These are phyloP conservation scores for Berberis vulgaris DNA, from an alignment of 164 flowering plant species.

Conservation along the genomic window DNA sequence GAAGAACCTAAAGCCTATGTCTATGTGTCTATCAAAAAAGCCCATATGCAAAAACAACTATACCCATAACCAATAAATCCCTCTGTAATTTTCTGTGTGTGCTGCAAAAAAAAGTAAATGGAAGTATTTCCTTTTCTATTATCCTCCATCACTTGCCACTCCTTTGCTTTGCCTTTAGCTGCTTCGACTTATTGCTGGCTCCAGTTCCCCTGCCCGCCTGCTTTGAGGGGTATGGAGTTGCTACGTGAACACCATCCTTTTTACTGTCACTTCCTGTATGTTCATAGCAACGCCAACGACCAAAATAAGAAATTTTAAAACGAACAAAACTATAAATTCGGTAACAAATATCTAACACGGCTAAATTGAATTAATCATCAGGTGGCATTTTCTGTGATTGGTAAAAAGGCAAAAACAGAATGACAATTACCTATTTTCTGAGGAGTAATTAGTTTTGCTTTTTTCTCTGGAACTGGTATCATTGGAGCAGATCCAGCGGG, in stretches of 20 bases:
- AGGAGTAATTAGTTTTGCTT: constrained; percentile 60
- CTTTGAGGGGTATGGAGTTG: constrained; percentile 67
- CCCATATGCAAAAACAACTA: too few relatives aligned
- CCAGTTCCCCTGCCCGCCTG: constrained; percentile 41
- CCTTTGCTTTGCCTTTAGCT: constrained; percentile 7
- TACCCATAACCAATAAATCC: too few relatives aligned
- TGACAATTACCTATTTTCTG: constrained; percentile 43
- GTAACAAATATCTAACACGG: not conserved
- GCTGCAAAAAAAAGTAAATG: too few relatives aligned
- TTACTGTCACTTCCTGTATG: constrained; percentile 38
- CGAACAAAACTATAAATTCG: not conserved
- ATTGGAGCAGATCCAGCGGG: constrained; percentile 33
- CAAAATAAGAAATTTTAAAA: not conserved
- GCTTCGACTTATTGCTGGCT: constrained; percentile 33
- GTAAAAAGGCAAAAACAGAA: not conserved
- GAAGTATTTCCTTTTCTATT: too few relatives aligned
- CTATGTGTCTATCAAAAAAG: too few relatives aligned
- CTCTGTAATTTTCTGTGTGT: too few relatives aligned
- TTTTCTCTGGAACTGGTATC: constrained; percentile 49
- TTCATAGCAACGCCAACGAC: not conserved
- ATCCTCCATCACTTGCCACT: too few relatives aligned
- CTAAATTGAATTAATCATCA: not conserved
- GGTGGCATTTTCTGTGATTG: not conserved
- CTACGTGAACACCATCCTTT: constrained; percentile 42
- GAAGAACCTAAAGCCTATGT: too few relatives aligned